These are phyloP conservation scores for Arthrinium phaeospermum DNA, from an alignment of 2,329 filamentous ascomycete genomes.

Conservation along the genomic window DNA sequence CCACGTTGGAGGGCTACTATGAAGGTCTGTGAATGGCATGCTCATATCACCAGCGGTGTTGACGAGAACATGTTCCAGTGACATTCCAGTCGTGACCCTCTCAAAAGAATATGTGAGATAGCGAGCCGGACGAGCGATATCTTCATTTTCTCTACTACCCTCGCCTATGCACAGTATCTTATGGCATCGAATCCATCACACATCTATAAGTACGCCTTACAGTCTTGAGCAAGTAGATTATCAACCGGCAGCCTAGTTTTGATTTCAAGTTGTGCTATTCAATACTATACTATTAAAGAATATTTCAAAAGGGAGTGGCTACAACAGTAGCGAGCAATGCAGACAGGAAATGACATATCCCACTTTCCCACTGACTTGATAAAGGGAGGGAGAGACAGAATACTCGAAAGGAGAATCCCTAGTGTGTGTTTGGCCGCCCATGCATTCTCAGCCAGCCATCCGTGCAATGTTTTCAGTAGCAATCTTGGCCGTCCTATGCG, in stretches of 20 bases:
- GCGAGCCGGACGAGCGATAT: neutral
- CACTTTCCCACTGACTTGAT: neutral
- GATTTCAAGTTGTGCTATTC: neutral
- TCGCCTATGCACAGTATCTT: neutral
- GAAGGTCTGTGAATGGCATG: neutral
- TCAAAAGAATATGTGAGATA: neutral
- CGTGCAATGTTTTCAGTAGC: neutral
- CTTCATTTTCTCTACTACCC: neutral
- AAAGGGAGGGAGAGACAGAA: neutral
- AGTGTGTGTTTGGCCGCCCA: neutral
- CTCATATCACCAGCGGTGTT: neutral
- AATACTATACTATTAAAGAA: constrained; percentile 1
- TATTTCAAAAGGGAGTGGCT: neutral
- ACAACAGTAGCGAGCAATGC: neutral
- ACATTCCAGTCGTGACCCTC: neutral
- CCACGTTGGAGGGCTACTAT: neutral
- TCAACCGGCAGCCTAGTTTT: neutral
- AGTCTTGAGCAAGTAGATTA: neutral
- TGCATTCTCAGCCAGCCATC: constrained; percentile 4
- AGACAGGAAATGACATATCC: neutral
- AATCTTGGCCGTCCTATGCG: constrained; percentile 13
- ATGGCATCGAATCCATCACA: no score
- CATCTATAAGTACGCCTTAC: neutral
- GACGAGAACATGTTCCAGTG: neutral
- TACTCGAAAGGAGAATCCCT: neutral